These are phyloP conservation scores for Biscogniauxia marginata DNA, from an alignment of 2,329 filamentous ascomycete species.

Conservation along the genomic window DNA sequence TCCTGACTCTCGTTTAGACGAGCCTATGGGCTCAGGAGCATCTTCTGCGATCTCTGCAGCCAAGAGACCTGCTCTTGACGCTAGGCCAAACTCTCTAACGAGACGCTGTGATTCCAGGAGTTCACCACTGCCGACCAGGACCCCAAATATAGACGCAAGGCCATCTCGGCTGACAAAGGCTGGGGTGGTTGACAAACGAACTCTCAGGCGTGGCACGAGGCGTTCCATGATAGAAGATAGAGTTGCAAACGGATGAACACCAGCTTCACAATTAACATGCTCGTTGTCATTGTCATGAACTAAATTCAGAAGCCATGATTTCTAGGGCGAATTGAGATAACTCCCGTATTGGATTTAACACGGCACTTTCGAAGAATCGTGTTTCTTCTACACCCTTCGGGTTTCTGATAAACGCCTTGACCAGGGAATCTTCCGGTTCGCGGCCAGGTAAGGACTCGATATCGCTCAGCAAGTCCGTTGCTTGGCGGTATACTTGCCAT, in stretches of 20 bases:
- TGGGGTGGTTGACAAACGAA: constrained; percentile 8
- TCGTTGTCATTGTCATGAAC: constrained; percentile 7
- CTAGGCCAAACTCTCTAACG: constrained; percentile 2
- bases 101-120: background rate
- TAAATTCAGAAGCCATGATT: constrained; percentile 43
- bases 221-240: background rate
- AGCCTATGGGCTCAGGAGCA: background rate
- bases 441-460: constrained; percentile 47
- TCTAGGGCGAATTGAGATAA: constrained; percentile 46
- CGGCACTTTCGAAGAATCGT: constrained; percentile 50
- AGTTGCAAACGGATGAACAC: background rate
- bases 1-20: background rate
- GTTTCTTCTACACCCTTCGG: constrained; percentile 39
- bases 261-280: background rate
- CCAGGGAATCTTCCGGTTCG: constrained; percentile 42
- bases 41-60: background rate
- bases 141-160: background rate
- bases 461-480: constrained; percentile 48
- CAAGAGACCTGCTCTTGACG: background rate
- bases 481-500: constrained; percentile 45
- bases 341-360: constrained; percentile 47
- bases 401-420: constrained; percentile 44
- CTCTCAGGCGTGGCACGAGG: constrained; percentile 1
- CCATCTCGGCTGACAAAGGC: constrained; percentile 7
- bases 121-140: constrained; percentile 1